A percentile compares a stretch with the other conserved stretches of the same genome.
Conservation (phyloP, 192 early-diverging fungal species). For the Coemansia umbellata region DNA sequence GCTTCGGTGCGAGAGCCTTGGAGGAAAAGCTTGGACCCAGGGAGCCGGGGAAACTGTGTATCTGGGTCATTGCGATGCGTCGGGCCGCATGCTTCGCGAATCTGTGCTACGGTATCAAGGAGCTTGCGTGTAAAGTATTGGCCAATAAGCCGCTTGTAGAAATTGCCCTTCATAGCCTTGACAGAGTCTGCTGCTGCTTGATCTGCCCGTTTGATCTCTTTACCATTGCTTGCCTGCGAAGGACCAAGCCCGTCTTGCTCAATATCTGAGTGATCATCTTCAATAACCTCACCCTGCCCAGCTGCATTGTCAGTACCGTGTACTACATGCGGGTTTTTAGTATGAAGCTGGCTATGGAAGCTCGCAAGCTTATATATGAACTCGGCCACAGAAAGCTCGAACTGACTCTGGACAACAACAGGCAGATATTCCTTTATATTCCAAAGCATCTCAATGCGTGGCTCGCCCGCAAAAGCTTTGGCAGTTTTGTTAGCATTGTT, state of each 20-base stretch:
- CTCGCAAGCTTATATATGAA: slow-evolving; percentile 64
- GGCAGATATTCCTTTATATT: slow-evolving; percentile 89
- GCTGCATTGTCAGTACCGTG: slow-evolving; percentile 3
- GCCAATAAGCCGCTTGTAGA: slow-evolving; percentile 53
- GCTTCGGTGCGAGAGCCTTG: slow-evolving; percentile 51
- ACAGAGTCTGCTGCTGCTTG: background rate
- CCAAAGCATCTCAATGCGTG: slow-evolving; percentile 76
- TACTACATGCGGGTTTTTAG: slow-evolving; percentile 21
- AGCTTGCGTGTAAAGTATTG: slow-evolving; percentile 63
- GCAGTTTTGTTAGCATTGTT: background rate
- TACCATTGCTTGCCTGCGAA: background rate
- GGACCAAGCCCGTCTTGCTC: background rate
- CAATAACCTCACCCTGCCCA: slow-evolving; percentile 34
- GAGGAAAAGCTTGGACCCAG: slow-evolving; percentile 50
- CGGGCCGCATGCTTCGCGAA: slow-evolving; percentile 49
- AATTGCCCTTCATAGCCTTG: slow-evolving; percentile 16
- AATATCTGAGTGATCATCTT: slow-evolving; percentile 17
- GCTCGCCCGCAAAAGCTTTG: slow-evolving; percentile 15
- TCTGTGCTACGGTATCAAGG: slow-evolving; percentile 58
- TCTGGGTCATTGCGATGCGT: slow-evolving; percentile 12
- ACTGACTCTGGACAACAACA: slow-evolving; percentile 62
- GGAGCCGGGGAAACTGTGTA: slow-evolving; percentile 63
- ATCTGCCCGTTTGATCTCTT: background rate
- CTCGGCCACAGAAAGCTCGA: slow-evolving; percentile 65
- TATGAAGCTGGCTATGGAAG: slow-evolving; percentile 44